phyloP scores from a whole-genome alignment of 495 filamentous ascomycete species.

The Hypoxylon crocopeplum region DNA sequence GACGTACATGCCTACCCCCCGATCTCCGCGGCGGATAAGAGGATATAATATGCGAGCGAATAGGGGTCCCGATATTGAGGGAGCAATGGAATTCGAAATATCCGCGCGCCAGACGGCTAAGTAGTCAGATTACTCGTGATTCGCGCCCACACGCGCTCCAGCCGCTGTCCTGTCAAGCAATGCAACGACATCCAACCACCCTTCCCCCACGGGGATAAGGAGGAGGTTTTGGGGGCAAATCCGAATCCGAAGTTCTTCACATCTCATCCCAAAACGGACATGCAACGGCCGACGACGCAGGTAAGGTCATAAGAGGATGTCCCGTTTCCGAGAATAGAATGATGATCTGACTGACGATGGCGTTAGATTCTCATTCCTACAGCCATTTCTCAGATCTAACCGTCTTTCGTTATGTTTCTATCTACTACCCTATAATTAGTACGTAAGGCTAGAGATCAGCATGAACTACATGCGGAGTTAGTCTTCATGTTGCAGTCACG shows the following conservation, averaged over 20 bases:
- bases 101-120: constrained; percentile 45
- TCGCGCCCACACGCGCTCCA: constrained; percentile 39
- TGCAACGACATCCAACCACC: constrained; percentile 18
- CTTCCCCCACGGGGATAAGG: constrained; percentile 21
- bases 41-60: constrained; percentile 17
- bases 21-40: constrained; percentile 2
- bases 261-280: constrained; percentile 19
- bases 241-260: neutral
- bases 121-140: constrained; percentile 22
- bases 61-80: neutral
- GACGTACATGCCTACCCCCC: neutral
- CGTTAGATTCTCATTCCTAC: neutral
- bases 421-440: constrained; percentile 6
- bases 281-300: constrained; percentile 25
- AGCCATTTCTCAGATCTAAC: too few relatives aligned
- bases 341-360: constrained; percentile 6
- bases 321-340: constrained; percentile 24
- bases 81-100: constrained; percentile 16
- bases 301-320: constrained; percentile 4
- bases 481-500: neutral
- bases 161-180: constrained; percentile 25
- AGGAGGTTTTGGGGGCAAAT: neutral
- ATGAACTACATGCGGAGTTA: neutral
- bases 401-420: neutral
- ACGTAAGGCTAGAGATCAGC: neutral